These are phyloP conservation scores for Anastatica hierochuntica DNA, from an alignment of 345 rosid species.

Conservation along the genomic window DNA sequence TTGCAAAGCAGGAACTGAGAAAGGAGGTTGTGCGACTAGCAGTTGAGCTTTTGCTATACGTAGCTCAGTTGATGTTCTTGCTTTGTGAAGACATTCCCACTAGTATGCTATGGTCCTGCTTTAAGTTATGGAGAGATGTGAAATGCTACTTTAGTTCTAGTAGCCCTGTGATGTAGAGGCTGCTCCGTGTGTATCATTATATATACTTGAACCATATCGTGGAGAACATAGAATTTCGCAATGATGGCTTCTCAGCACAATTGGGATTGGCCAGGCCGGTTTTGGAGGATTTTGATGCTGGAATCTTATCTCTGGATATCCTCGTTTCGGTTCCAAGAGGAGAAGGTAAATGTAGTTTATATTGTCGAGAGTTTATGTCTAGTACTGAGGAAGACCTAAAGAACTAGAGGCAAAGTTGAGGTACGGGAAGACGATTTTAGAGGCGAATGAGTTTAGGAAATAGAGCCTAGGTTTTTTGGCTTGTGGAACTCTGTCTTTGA, in stretches of 20 bases:
- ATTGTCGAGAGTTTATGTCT: background rate
- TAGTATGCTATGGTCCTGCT: background rate
- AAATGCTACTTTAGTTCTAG: background rate
- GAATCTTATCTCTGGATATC: background rate
- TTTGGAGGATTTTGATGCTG: background rate
- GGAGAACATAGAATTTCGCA: background rate
- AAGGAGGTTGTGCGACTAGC: background rate
- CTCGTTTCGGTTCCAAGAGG: background rate
- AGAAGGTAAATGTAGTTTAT: background rate
- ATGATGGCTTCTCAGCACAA: background rate
- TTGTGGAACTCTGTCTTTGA: background rate
- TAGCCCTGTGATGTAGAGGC: background rate
- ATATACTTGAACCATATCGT: background rate
- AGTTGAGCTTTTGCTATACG: conserved; percentile 2
- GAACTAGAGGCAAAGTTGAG: background rate
- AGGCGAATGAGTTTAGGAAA: conserved; percentile 1
- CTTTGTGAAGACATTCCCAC: background rate
- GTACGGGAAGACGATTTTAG: too few relatives aligned
- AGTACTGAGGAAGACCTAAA: background rate
- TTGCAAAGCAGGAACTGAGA: conserved; percentile 1
- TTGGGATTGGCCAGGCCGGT: background rate
- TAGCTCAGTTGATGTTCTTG: background rate
- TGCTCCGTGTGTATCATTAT: background rate
- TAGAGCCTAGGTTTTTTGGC: background rate
- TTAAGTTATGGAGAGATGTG: background rate